These are phyloP conservation scores for Apiospora aurea DNA, from an alignment of 2,329 filamentous ascomycete genomes.

Conservation along the genomic window DNA sequence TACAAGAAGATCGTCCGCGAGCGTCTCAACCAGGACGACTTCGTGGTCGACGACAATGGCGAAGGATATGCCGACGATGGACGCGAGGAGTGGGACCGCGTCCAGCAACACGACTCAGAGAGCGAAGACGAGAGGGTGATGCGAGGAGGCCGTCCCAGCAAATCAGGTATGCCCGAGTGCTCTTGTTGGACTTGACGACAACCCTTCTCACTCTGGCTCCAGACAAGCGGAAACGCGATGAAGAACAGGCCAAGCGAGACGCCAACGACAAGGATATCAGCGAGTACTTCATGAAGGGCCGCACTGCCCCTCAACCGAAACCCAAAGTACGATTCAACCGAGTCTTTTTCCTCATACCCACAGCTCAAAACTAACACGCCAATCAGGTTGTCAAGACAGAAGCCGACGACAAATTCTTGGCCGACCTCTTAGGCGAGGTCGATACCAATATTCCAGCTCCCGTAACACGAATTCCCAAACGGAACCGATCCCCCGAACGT, in stretches of 20 bases:
- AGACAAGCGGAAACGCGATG: conserved; percentile 89
- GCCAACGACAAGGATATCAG: conserved; percentile 91
- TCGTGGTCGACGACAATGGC: conserved; percentile 98
- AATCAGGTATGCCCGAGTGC: conserved; percentile 50
- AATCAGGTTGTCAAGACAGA: conserved; percentile 76
- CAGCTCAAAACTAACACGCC: neutral
- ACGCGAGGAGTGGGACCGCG: conserved; percentile 89
- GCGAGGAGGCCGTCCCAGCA: conserved; percentile 57
- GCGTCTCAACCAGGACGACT: conserved; percentile 92
- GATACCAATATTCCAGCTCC: conserved; percentile 72
- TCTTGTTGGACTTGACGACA: neutral
- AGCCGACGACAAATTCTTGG: conserved; percentile 88
- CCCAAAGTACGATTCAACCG: conserved; percentile 70
- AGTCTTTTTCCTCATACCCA: neutral
- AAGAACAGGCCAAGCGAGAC: conserved; percentile 84
- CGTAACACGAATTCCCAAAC: conserved; percentile 63
- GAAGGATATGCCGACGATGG: conserved; percentile 97
- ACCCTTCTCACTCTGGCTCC: conserved; percentile 26
- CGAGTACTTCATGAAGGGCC: conserved; percentile 89
- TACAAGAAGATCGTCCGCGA: conserved; percentile 96
- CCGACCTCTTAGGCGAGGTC: conserved; percentile 84
- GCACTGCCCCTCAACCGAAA: conserved; percentile 71
- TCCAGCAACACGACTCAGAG: conserved; percentile 72
- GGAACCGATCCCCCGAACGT: conserved; percentile 76
- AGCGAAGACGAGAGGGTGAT: conserved; percentile 70